Evolutionary conservation across 768 basidiomycete genomes (phyloP), one percentile per base, ranked within the genome.

Genomic region (Trichaptum fuscoviolaceum): DNA sequence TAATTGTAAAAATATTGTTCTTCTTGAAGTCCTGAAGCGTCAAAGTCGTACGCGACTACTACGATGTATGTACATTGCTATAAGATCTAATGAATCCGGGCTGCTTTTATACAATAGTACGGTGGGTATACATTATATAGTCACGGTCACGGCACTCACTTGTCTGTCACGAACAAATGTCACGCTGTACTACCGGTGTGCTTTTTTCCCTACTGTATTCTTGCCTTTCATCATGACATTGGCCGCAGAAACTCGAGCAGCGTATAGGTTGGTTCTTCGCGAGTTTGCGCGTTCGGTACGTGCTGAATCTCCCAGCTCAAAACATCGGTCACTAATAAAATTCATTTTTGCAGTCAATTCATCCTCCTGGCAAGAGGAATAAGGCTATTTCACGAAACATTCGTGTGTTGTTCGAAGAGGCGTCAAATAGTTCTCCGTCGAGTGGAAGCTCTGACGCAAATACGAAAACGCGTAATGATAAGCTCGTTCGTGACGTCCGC

Each of bases 381-480:
- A 75, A 71, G 58, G 73, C 73, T 9, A 80, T 92, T 35, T 73
- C 81, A 1, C 72, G 79, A 35, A 83, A 80, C 70, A 81, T 90
- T 68, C 88, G 90, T 26, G 70, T 77, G 5, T 72, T 90, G 63
- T 82, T 87, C 35, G 84, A 86, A 69, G 75, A 77, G 65, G 73
- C 15, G 10, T 15, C 42, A 12, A 52, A 52, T 4, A 5, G 5
- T 6, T 52, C 42, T 52, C 20, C 42, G 10, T 20, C 20, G 42
- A 20, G 6, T 12, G 42, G 20, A 52, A 20, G 42, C 42, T 52
- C 42, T 52, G 42, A 52, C 20, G 20, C 12, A 12, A 75, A 35
- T 70, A 76, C 63, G 70, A 70, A 65, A 71, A 75, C 9, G 35
- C 35, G 64, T 68, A 62, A 62, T 66, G 42, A 35, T 64, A 67